Percentiles rank a stretch among this genome's conserved stretches.
phyloP scores from a whole-genome alignment of 768 basidiomycete species.

The Hygrophoropsis aurantiaca region DNA sequence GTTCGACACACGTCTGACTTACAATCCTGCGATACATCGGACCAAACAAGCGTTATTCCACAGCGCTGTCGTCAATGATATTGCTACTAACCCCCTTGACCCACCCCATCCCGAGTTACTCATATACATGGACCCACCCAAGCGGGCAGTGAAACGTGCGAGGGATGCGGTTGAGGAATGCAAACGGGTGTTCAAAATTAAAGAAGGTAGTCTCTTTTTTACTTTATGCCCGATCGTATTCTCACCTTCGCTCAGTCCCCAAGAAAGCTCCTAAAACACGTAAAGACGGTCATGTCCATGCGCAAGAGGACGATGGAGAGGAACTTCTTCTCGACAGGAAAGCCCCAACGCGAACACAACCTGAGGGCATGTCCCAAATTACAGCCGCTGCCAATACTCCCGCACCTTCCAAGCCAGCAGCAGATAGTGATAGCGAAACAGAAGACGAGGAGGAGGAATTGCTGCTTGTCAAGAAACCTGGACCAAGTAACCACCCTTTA shows the following conservation, averaged over 20 bases:
- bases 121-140: conserved; percentile 83
- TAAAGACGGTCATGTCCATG: conserved; percentile 64
- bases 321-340: conserved; percentile 53
- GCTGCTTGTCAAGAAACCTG: conserved; percentile 12
- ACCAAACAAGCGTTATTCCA: conserved; percentile 94
- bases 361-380: conserved; percentile 12
- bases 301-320: conserved; percentile 60
- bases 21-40: conserved; percentile 88
- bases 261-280: conserved; percentile 57
- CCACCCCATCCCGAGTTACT: conserved; percentile 83
- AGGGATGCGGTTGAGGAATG: conserved; percentile 56
- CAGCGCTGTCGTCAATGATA: conserved; percentile 72
- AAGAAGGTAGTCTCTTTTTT: conserved; percentile 53
- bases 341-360: conserved; percentile 16
- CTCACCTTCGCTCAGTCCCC: conserved; percentile 44
- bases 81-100: conserved; percentile 72
- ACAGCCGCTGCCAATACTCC: not conserved
- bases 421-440: conserved; percentile 57
- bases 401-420: conserved; percentile 16
- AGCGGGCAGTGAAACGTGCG: conserved; percentile 61
- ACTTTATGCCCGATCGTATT: not conserved
- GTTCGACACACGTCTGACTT: conserved; percentile 78
- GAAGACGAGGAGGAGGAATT: conserved; percentile 39
- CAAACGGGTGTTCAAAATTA: conserved; percentile 70
- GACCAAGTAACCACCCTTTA: conserved; percentile 26